phyloP scores from a whole-genome alignment of 1,139 yeast genomes.

The Blastobotrys indianensis region DNA sequence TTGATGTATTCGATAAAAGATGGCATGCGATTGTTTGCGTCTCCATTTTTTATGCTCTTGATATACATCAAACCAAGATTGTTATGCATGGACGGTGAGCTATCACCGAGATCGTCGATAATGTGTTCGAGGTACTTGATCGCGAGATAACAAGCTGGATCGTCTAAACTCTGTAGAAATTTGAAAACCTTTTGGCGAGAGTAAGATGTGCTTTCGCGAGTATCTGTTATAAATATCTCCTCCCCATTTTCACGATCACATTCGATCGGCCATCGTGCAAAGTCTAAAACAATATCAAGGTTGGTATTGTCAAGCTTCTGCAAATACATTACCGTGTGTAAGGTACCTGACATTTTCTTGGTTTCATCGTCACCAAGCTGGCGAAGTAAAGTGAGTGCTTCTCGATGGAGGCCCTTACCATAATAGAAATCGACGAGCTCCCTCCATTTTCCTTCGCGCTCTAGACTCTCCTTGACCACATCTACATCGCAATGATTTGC shows the following conservation, averaged over 20 bases:
- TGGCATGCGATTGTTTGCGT: conserved; percentile 17
- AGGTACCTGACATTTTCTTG: conserved; percentile 35
- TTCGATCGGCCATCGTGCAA: conserved; percentile 50
- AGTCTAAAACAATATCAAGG: conserved; percentile 53
- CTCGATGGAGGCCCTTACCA: conserved; percentile 55
- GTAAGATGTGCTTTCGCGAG: conserved; percentile 49
- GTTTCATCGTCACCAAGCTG: conserved; percentile 20
- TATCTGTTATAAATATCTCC: conserved; percentile 61
- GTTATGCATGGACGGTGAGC: conserved; percentile 46
- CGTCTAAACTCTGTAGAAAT: conserved; percentile 31
- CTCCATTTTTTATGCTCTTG: conserved; percentile 28
- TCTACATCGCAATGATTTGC: conserved; percentile 66
- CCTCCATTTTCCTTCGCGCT: conserved; percentile 46
- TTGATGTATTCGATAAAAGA: conserved; percentile 28
- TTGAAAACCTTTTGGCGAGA: conserved; percentile 51
- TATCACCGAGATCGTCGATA: conserved; percentile 40
- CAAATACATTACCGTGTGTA: conserved; percentile 56
- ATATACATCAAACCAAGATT: conserved; percentile 55
- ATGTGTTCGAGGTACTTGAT: conserved; percentile 59
- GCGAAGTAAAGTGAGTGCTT: conserved; percentile 58
- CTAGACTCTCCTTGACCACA: conserved; percentile 54
- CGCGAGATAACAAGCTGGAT: conserved; percentile 35
- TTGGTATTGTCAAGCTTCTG: conserved; percentile 51
- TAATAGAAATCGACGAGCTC: conserved; percentile 79
- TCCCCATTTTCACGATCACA: conserved; percentile 40